A percentile compares a stretch with the other conserved stretches of the same genome.
Conservation (phyloP, 139 green algal genomes). For the Desmodesmus armatus region DNA sequence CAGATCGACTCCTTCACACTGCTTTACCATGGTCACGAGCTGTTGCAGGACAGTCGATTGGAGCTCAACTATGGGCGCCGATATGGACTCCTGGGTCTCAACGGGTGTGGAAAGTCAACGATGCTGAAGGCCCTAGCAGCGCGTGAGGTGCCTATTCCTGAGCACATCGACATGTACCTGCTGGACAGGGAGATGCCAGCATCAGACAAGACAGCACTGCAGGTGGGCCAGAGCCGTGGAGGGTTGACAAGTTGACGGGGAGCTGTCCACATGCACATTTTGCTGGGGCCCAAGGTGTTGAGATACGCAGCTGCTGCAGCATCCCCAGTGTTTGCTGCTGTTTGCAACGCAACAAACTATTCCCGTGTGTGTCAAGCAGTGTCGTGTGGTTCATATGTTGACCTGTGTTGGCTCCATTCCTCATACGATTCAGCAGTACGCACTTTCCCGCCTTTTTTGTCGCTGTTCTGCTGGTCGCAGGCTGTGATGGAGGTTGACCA, state of each 20-base stretch:
- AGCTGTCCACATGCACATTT: not conserved
- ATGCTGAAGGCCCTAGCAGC: constrained; percentile 82
- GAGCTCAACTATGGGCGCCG: constrained; percentile 89
- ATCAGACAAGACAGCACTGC: constrained; percentile 80
- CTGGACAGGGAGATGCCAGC: constrained; percentile 88
- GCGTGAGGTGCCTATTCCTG: constrained; percentile 90
- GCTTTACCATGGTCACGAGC: constrained; percentile 87
- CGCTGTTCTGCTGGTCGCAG: not conserved
- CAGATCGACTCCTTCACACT: constrained; percentile 86
- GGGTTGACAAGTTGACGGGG: not conserved
- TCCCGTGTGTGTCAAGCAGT: not conserved
- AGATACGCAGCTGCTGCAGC: not conserved
- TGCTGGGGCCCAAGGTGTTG: not conserved
- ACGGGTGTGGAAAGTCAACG: constrained; percentile 90
- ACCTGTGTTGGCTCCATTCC: not conserved
- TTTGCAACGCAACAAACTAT: not conserved
- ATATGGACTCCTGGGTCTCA: constrained; percentile 90
- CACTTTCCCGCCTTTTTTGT: not conserved
- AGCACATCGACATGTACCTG: constrained; percentile 96
- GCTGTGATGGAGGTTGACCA: constrained; percentile 79
- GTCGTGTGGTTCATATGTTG: not conserved
- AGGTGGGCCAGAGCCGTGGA: not conserved
- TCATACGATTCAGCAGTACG: not conserved
- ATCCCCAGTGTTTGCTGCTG: not conserved
- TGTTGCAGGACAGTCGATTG: constrained; percentile 79